Percentiles rank a stretch among this genome's conserved stretches.
These are phyloP conservation scores for Pyrus pyrifolia DNA, from an alignment of 306 rosid genomes.

Conservation along the genomic window DNA sequence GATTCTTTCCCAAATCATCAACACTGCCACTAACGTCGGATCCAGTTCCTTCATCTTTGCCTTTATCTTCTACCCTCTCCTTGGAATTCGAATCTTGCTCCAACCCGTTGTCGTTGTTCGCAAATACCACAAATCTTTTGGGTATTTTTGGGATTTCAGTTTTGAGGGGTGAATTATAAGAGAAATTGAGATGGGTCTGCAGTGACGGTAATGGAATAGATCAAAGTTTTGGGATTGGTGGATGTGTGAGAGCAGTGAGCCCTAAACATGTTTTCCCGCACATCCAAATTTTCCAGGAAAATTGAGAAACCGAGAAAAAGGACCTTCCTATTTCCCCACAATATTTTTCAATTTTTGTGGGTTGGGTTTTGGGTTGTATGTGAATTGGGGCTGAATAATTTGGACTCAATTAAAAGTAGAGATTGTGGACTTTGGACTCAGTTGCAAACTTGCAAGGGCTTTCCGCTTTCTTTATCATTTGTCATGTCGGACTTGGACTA, in stretches of 20 bases:
- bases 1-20: conserved; percentile 19
- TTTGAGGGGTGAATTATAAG: neutral
- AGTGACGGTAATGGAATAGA: neutral
- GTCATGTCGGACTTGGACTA: no score
- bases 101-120: conserved; percentile 28
- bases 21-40: conserved; percentile 23
- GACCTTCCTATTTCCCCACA: no score
- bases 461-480: no score
- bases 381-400: neutral
- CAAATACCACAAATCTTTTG: conserved; percentile 16
- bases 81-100: conserved; percentile 13
- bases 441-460: no score
- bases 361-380: neutral
- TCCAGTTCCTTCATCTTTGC: conserved; percentile 16
- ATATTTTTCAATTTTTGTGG: no score
- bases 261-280: neutral
- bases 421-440: no score
- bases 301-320: neutral
- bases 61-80: conserved; percentile 20
- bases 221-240: neutral
- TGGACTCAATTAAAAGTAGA: no score
- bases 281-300: neutral
- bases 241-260: neutral
- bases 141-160: conserved; percentile 10
- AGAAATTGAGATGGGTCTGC: neutral